A percentile compares a stretch with the other conserved stretches of the same genome.
Evolutionary conservation across 352 stramenopile genomes (phyloP).

Genomic region (Phytophthora cajani): DNA sequence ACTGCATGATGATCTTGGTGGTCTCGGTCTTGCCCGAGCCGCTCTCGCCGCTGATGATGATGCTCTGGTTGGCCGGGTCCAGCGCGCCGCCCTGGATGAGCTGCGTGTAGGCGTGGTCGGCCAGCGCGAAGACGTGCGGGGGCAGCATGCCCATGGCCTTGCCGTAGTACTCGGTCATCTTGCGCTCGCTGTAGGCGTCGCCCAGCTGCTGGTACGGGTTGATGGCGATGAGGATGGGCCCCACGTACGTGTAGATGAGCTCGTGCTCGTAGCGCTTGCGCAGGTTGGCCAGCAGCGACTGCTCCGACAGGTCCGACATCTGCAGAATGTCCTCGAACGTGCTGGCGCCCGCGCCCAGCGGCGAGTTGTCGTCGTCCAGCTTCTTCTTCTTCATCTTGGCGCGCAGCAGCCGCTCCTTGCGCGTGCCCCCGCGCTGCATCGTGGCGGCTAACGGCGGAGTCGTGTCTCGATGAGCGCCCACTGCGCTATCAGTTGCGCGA

Average conservation of each 20-base stretch:
- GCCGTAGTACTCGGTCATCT: constrained; percentile 92
- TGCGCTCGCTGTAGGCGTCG: constrained; percentile 65
- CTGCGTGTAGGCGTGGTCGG: constrained; percentile 90
- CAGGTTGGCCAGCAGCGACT: constrained; percentile 90
- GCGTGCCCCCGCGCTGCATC: constrained; percentile 54
- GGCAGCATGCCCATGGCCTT: constrained; percentile 81
- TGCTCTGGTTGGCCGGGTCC: constrained; percentile 89
- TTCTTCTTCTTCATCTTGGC: constrained; percentile 91
- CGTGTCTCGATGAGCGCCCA: constrained; percentile 31
- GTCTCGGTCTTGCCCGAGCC: constrained; percentile 92
- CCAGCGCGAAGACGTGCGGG: constrained; percentile 92
- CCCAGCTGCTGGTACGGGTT: constrained; percentile 91
- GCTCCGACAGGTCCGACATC: constrained; percentile 91
- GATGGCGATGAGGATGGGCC: constrained; percentile 91
- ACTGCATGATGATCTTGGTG: constrained; percentile 94
- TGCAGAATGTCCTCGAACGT: constrained; percentile 91
- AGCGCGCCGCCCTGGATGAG: constrained; percentile 85
- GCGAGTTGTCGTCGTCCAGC: constrained; percentile 64
- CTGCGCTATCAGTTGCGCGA: constrained; percentile 34
- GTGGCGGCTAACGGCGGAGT: not conserved
- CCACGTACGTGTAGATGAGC: constrained; percentile 95
- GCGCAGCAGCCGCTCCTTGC: constrained; percentile 86
- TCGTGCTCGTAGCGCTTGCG: constrained; percentile 92
- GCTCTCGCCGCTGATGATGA: constrained; percentile 94
- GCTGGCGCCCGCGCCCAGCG: constrained; percentile 35